These are phyloP conservation scores for Neurospora intermedia DNA, from an alignment of 495 filamentous ascomycete species.

Conservation along the genomic window DNA sequence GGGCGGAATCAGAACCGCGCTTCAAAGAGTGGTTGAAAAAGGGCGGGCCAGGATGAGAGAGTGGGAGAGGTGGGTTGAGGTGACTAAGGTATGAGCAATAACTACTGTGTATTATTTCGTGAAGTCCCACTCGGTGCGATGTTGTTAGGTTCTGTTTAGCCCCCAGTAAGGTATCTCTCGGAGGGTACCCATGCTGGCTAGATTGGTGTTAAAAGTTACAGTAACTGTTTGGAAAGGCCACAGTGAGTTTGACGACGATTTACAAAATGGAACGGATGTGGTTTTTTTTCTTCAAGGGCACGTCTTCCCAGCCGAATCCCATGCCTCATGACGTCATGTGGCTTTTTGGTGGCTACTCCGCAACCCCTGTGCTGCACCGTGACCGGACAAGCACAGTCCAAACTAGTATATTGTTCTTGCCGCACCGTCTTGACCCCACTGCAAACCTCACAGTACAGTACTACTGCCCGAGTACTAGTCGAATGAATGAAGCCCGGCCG, in stretches of 20 bases:
- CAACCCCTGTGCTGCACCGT: not conserved
- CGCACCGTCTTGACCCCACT: not conserved
- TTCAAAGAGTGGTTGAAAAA: not conserved
- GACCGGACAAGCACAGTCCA: not conserved
- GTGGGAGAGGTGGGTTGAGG: not conserved
- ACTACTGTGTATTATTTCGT: not conserved
- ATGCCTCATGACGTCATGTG: slow-evolving; percentile 6
- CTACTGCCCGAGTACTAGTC: not conserved
- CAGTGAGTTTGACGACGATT: not conserved
- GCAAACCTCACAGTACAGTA: not conserved
- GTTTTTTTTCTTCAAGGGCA: not conserved
- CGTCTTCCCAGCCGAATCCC: not conserved
- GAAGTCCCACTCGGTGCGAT: not conserved
- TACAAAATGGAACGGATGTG: not conserved
- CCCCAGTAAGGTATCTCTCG: not conserved
- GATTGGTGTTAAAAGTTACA: not conserved
- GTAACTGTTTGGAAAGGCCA: not conserved
- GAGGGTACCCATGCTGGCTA: not conserved
- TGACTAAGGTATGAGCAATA: not conserved
- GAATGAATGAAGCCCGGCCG: not conserved
- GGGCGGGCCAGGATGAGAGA: not conserved
- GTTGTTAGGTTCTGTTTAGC: not conserved
- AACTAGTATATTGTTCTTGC: not conserved
- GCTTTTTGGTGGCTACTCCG: slow-evolving; percentile 1
- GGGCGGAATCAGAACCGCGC: not conserved